A percentile compares a stretch with the other conserved stretches of the same genome.
Evolutionary conservation across 2,329 filamentous ascomycete species (phyloP).

Genomic region (Ophidiomyces ophidiicola): DNA sequence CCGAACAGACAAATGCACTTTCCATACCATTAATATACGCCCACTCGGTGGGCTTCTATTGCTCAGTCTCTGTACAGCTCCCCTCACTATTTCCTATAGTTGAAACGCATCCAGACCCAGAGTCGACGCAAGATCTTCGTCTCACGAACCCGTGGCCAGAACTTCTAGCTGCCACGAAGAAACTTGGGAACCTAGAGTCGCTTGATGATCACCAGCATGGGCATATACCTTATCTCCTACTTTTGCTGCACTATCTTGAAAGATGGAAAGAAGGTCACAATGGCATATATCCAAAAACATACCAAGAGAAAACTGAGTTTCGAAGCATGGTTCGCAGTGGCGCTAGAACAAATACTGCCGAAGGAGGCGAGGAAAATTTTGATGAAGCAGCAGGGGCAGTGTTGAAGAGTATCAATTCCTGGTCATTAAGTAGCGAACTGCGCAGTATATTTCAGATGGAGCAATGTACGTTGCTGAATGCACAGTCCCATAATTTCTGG

Average conservation of each 20-base stretch:
- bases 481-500: conserved; percentile 62
- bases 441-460: conserved; percentile 66
- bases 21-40: conserved; percentile 66
- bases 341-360: conserved; percentile 58
- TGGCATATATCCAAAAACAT: conserved; percentile 57
- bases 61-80: conserved; percentile 68
- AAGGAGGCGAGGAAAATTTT: conserved; percentile 92
- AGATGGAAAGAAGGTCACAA: conserved; percentile 63
- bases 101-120: conserved; percentile 86
- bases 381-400: conserved; percentile 83
- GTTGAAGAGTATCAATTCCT: conserved; percentile 66
- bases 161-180: conserved; percentile 52
- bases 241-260: conserved; percentile 71
- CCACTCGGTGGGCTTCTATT: conserved; percentile 86
- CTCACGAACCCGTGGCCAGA: conserved; percentile 79
- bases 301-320: conserved; percentile 79
- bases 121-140: conserved; percentile 71
- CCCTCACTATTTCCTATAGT: conserved; percentile 79
- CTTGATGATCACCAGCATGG: conserved; percentile 74
- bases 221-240: conserved; percentile 74
- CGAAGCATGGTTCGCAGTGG: conserved; percentile 55
- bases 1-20: conserved; percentile 40
- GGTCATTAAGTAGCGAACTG: conserved; percentile 55
- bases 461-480: conserved; percentile 40
- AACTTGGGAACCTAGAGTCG: conserved; percentile 54